Percentiles rank a stretch among this genome's conserved stretches.
These are phyloP conservation scores for Penicillium malachiteum DNA, from an alignment of 495 filamentous ascomycete genomes.

Conservation along the genomic window DNA sequence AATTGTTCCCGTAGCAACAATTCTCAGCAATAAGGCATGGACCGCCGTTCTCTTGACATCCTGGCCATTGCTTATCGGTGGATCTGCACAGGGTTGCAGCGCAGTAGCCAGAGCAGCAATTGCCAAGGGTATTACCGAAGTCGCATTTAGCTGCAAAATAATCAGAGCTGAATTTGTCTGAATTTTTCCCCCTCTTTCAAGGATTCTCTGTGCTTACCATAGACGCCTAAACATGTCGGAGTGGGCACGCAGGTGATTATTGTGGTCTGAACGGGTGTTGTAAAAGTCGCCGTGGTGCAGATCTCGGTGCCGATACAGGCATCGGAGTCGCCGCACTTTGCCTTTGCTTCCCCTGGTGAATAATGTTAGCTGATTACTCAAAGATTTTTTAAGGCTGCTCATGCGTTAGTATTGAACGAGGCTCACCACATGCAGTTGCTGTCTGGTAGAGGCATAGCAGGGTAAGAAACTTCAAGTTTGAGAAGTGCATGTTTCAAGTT, in stretches of 20 bases:
- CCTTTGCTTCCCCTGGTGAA: too few species aligned
- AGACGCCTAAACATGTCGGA: slow-evolving; percentile 32
- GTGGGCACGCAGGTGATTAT: slow-evolving; percentile 19
- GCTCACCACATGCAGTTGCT: too few species aligned
- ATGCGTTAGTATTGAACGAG: too few species aligned
- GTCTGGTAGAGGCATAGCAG: too few species aligned
- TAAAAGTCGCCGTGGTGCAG: slow-evolving; percentile 34
- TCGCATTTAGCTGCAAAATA: slow-evolving; percentile 3
- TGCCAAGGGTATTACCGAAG: slow-evolving; percentile 12
- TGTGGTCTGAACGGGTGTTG: slow-evolving; percentile 27
- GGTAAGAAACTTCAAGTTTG: too few species aligned
- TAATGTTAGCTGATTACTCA: too few species aligned
- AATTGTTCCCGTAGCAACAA: slow-evolving; percentile 21
- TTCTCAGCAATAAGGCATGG: slow-evolving; percentile 19
- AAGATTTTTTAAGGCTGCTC: too few species aligned
- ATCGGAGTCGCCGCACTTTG: slow-evolving; percentile 1
- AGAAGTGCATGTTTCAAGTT: too few species aligned
- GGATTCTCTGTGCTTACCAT: slow-evolving; percentile 21
- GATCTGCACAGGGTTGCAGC: slow-evolving; percentile 29
- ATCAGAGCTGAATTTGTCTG: not conserved
- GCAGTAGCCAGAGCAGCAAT: slow-evolving; percentile 17
- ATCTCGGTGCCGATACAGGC: slow-evolving; percentile 31
- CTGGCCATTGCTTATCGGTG: slow-evolving; percentile 27
- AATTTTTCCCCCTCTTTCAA: not conserved
- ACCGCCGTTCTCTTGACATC: slow-evolving; percentile 26